A percentile compares a stretch with the other conserved stretches of the same genome.
These are phyloP conservation scores for Neofusicoccum laricinum DNA, from an alignment of 2,329 filamentous ascomycete species.

Conservation along the genomic window DNA sequence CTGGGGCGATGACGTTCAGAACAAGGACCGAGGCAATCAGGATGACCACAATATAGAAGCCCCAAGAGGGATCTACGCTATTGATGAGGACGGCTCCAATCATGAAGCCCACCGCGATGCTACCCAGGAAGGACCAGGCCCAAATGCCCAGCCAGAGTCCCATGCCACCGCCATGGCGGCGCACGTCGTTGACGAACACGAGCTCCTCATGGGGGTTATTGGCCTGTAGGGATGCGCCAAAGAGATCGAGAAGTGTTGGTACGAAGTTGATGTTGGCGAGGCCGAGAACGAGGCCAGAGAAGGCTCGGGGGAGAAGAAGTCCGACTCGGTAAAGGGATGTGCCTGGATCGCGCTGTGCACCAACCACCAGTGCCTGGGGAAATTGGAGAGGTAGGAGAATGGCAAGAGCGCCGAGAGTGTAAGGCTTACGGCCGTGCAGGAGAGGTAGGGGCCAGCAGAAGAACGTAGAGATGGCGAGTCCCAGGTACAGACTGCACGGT, in stretches of 20 bases:
- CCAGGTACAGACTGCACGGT: conserved; percentile 57
- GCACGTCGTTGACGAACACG: conserved; percentile 64
- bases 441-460: conserved; percentile 72
- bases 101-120: conserved; percentile 68
- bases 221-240: conserved; percentile 73
- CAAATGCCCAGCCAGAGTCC: conserved; percentile 77
- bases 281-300: conserved; percentile 68
- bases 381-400: conserved; percentile 71
- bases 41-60: conserved; percentile 71
- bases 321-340: conserved; percentile 51
- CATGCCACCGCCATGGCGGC: conserved; percentile 73
- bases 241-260: conserved; percentile 69
- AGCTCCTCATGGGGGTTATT: conserved; percentile 70
- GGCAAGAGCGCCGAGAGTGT: conserved; percentile 66
- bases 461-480: conserved; percentile 67
- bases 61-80: conserved; percentile 63
- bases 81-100: conserved; percentile 70
- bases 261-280: conserved; percentile 77
- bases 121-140: conserved; percentile 73
- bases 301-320: conserved; percentile 60
- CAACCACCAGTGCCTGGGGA: conserved; percentile 63
- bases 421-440: conserved; percentile 74
- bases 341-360: conserved; percentile 49
- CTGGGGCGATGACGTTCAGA: conserved; percentile 68
- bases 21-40: conserved; percentile 63